Percentiles rank a stretch among this genome's conserved stretches.
Evolutionary conservation across 83 land plant species (phyloP).

Genomic region (Picea mariana): DNA sequence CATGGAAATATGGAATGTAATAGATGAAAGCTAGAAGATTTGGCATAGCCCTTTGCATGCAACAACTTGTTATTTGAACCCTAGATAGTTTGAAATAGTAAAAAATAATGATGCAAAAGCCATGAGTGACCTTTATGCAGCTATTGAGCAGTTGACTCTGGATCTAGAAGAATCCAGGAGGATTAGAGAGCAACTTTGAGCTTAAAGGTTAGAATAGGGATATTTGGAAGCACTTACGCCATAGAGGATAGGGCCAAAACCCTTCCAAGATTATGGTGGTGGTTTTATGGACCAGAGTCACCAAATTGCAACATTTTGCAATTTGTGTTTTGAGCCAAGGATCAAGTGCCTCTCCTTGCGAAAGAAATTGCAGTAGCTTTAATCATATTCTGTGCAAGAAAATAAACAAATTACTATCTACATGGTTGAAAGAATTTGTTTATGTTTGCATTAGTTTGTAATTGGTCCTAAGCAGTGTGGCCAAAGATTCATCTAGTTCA

Average conservation of each 20-base stretch:
- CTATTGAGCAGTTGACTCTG: neutral
- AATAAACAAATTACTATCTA: neutral
- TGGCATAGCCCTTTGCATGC: neutral
- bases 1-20: neutral
- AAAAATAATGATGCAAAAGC: neutral
- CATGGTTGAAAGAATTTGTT: neutral
- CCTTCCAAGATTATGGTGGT: neutral
- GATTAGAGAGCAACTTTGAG: neutral
- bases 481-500: neutral
- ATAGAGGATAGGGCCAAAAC: too few species aligned
- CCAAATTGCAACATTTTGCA: too few species aligned
- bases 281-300: neutral
- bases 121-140: neutral
- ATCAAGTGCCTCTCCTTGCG: neutral
- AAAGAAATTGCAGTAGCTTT: neutral
- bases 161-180: neutral
- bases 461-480: neutral
- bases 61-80: neutral
- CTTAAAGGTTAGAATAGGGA: neutral
- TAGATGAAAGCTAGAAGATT: neutral
- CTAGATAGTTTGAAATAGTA: neutral
- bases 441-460: neutral
- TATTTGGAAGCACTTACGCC: too few species aligned
- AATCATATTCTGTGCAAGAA: neutral
- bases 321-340: too few species aligned